Base-by-base conservation (phyloP, 805 yeast species). In the Kazachstania africana region DNA sequence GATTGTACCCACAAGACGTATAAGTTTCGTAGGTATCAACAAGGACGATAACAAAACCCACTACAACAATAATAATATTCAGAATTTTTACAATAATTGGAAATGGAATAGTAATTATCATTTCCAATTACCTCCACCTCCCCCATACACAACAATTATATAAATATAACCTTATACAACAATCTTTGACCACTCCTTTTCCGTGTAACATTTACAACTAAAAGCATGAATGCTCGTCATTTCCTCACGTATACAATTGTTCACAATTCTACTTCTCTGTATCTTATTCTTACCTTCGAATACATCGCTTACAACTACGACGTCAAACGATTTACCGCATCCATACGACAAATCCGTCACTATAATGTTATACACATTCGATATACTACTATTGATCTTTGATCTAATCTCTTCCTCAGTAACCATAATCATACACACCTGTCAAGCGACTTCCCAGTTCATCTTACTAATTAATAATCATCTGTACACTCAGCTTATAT, bases 311-410 rank as follows among this genome's bases (percentile, higher is more conserved):
- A 91, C 95, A 17, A 93, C 87, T 5, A 82, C 70, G 21, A 85
- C 95, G 24, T 93, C 95, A 57, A 87, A 88, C 3, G 97, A 95
- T 55, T 88, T 95, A 4, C 99, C 99, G 59, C 99, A 91, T 1
- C 99, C 99, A 12, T 94, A 94, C 27, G 76, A 63, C 42, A 65
- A 60, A 36, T 60, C 65, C 5, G 55, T 50, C 12, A 57, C 57
- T n/a, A 55, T 47, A 12, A 47, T 47, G 22, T 58, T 55, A 25
- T 52, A 45, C 13, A 52, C 41, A 19, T 48, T 44, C 13, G 54
- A 47, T 6, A 56, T 39, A n/a, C 36, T 27, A 3, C 36, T 31
- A 26, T 43, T 35, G 6, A 56, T 39, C 36, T 48, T 55, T 23
- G 34, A 36, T 23, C 49, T 45, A 24, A 56, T 16, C 20, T 35